phyloP scores from a whole-genome alignment of 2,329 filamentous ascomycete species.

The Aspergillus tubingensis region DNA sequence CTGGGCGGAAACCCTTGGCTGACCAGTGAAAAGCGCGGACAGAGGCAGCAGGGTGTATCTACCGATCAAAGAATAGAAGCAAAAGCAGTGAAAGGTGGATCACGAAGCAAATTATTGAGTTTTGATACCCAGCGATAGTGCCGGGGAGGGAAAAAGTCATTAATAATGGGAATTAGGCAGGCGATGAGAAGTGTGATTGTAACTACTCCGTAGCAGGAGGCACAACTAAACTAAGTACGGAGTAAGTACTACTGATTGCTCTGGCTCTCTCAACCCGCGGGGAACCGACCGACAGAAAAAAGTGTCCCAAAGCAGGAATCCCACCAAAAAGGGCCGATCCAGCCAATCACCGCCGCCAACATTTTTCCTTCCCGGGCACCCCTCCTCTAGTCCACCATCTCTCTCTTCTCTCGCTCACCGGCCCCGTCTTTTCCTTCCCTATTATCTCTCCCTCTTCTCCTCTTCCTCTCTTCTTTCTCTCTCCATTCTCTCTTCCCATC shows the following conservation, averaged over 20 bases:
- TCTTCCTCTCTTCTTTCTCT: constrained; percentile 16
- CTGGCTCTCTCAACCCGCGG: constrained; percentile 11
- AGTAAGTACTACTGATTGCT: no score
- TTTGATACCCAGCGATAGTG: constrained; percentile 1
- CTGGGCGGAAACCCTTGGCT: not conserved
- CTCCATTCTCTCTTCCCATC: constrained; percentile 17
- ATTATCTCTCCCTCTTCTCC: constrained; percentile 31
- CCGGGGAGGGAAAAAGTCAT: not conserved
- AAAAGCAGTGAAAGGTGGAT: constrained; percentile 1
- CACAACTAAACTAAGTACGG: not conserved
- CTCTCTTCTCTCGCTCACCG: constrained; percentile 15
- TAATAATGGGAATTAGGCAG: constrained; percentile 14
- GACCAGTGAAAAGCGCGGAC: not conserved
- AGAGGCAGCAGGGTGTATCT: not conserved
- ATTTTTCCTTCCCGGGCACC: constrained; percentile 39
- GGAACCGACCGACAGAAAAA: constrained; percentile 30
- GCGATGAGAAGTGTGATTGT: constrained; percentile 2
- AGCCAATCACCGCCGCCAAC: constrained; percentile 33
- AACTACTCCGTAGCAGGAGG: constrained; percentile 1
- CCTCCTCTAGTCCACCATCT: constrained; percentile 16
- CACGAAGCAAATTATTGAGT: not conserved
- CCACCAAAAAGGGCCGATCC: not conserved
- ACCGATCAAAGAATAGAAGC: not conserved
- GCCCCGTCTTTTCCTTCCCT: constrained; percentile 18
- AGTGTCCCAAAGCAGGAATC: not conserved